Evolutionary conservation across 1,139 yeast genomes (phyloP).

Genomic region (Pichia sp.): DNA sequence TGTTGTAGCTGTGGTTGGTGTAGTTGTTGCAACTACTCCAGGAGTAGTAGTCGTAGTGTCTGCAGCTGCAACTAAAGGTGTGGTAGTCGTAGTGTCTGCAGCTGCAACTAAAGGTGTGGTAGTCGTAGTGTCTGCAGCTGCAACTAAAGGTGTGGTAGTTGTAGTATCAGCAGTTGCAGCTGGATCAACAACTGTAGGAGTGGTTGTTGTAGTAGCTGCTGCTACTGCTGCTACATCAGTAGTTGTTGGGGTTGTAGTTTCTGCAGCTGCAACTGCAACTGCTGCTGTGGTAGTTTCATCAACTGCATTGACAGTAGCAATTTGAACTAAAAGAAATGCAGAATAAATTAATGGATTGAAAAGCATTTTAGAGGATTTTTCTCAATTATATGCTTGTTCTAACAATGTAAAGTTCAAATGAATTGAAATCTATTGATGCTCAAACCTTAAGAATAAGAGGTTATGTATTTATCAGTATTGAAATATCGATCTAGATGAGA

Average conservation of each 20-base stretch:
- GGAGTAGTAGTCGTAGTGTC: not conserved
- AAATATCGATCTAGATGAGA: too few species aligned
- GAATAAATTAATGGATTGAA: constrained; percentile 2
- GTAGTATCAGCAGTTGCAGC: constrained; percentile 5
- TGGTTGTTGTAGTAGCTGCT: not conserved
- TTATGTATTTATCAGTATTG: too few species aligned
- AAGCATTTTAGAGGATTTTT: constrained; percentile 3
- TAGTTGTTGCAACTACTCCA: not conserved
- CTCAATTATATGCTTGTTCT: too few species aligned
- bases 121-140: not conserved
- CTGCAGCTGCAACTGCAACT: not conserved
- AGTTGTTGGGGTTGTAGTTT: not conserved
- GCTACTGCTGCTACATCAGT: not conserved
- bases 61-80: constrained; percentile 1
- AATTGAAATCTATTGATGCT: too few species aligned
- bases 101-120: constrained; percentile 1
- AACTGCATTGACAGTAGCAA: not conserved
- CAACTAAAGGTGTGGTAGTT: constrained; percentile 1
- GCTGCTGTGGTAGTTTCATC: not conserved
- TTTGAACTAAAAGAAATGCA: not conserved
- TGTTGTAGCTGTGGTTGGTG: too few species aligned
- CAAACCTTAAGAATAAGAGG: too few species aligned
- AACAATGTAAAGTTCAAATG: too few species aligned
- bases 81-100: not conserved
- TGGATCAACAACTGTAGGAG: too few species aligned